A percentile compares a stretch with the other conserved stretches of the same genome.
phyloP scores from a whole-genome alignment of 345 rosid species.

The Citrus reticulata region DNA sequence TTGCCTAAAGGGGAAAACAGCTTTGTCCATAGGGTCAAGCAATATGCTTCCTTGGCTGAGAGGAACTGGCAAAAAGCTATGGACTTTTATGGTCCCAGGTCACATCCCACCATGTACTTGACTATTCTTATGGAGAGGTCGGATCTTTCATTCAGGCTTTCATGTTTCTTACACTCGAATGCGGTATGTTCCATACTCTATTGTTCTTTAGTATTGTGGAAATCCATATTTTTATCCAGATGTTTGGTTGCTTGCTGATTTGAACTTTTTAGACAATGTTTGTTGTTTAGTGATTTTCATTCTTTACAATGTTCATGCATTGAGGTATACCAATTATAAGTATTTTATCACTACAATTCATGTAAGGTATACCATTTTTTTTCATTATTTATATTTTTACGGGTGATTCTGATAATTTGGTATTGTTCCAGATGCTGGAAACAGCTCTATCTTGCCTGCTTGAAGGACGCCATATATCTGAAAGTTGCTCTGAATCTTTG shows the following conservation, averaged over 20 bases:
- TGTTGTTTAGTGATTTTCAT: background rate
- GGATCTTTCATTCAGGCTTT: conserved; percentile 52
- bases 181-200: conserved; percentile 38
- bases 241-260: background rate
- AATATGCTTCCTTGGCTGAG: conserved; percentile 82
- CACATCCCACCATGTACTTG: conserved; percentile 75
- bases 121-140: conserved; percentile 73
- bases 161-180: conserved; percentile 47
- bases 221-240: too few relatives aligned
- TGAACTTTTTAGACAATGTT: background rate
- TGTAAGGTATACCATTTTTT: background rate
- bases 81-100: conserved; percentile 68
- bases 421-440: conserved; percentile 64
- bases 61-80: conserved; percentile 79
- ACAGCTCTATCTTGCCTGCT: conserved; percentile 63
- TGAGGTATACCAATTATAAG: background rate
- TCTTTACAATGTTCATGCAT: background rate
- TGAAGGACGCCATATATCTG: conserved; percentile 51
- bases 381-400: too few relatives aligned
- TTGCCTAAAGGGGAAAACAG: conserved; percentile 45
- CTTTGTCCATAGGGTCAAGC: conserved; percentile 62
- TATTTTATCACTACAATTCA: too few relatives aligned
- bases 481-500: conserved; percentile 30
- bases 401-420: conserved; percentile 8
- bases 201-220: background rate